phyloP scores from a whole-genome alignment of 139 green algal species.

The Coelastrella sp. region DNA sequence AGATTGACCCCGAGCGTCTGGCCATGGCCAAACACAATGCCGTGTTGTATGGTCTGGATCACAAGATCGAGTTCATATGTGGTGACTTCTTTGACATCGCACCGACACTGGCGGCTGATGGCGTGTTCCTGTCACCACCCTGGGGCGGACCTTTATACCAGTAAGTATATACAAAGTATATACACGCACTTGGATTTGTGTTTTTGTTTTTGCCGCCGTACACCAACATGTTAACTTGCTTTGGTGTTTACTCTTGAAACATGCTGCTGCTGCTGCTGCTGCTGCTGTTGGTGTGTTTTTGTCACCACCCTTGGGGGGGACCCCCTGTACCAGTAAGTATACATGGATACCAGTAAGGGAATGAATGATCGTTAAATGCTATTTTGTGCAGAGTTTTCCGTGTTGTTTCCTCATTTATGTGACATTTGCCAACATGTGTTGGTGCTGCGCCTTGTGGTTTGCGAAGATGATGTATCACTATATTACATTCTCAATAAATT shows the following conservation, averaged over 20 bases:
- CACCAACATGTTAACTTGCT: not conserved
- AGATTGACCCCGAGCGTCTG: conserved; percentile 70
- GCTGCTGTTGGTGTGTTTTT: not conserved
- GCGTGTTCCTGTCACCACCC: conserved; percentile 91
- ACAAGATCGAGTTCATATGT: conserved; percentile 72
- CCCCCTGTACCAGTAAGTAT: too few species aligned
- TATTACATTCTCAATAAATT: too few species aligned
- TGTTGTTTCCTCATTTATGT: too few species aligned
- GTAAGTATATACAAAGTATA: not conserved
- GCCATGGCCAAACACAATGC: conserved; percentile 83
- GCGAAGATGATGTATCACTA: too few species aligned
- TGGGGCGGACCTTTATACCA: conserved; percentile 93
- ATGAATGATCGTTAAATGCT: too few species aligned
- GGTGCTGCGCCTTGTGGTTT: too few species aligned
- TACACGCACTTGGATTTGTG: not conserved
- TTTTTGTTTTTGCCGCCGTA: not conserved
- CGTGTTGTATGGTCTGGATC: conserved; percentile 75
- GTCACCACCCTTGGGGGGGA: not conserved
- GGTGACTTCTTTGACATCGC: conserved; percentile 78
- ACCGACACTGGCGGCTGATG: conserved; percentile 70
- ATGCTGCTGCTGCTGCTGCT: not conserved
- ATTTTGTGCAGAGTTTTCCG: too few species aligned
- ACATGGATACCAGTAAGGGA: too few species aligned
- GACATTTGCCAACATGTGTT: too few species aligned
- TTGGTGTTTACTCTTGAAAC: not conserved